A percentile compares a stretch with the other conserved stretches of the same genome.
These are phyloP conservation scores for Sporothrix globosa DNA, from an alignment of 2,329 filamentous ascomycete species.

Conservation along the genomic window DNA sequence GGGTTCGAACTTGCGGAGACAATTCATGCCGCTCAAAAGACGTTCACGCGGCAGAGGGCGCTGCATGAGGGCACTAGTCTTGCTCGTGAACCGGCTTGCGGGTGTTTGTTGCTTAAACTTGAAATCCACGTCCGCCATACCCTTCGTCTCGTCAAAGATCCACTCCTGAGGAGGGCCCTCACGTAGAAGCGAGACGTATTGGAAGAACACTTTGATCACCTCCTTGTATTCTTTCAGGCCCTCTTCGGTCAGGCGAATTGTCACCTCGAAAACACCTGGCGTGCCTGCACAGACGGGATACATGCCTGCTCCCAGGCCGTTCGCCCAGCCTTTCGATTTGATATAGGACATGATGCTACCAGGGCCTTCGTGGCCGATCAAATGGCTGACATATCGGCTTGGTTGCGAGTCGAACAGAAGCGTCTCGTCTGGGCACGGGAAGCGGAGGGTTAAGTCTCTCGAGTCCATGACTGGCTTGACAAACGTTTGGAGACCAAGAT, in stretches of 20 bases:
- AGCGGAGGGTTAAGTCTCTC: slow-evolving; percentile 75
- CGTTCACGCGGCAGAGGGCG: slow-evolving; percentile 83
- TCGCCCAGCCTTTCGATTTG: slow-evolving; percentile 89
- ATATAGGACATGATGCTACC: slow-evolving; percentile 89
- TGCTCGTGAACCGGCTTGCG: slow-evolving; percentile 85
- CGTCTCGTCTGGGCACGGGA: slow-evolving; percentile 86
- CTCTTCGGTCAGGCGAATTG: slow-evolving; percentile 81
- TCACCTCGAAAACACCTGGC: slow-evolving; percentile 77
- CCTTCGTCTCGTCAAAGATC: slow-evolving; percentile 92
- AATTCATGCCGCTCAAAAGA: slow-evolving; percentile 77
- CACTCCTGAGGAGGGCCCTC: slow-evolving; percentile 82
- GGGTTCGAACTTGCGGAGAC: slow-evolving; percentile 79
- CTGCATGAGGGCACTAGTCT: slow-evolving; percentile 86
- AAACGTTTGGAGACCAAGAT: slow-evolving; percentile 71
- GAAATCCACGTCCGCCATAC: slow-evolving; percentile 90
- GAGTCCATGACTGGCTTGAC: slow-evolving; percentile 91
- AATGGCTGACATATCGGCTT: slow-evolving; percentile 80
- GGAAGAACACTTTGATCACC: slow-evolving; percentile 81
- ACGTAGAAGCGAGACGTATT: slow-evolving; percentile 85
- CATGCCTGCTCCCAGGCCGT: slow-evolving; percentile 76
- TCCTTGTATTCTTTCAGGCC: slow-evolving; percentile 79
- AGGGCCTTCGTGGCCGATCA: slow-evolving; percentile 90
- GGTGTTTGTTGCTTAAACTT: slow-evolving; percentile 92
- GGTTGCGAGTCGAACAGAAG: slow-evolving; percentile 77
- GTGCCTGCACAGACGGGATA: slow-evolving; percentile 75